Evolutionary conservation across 805 yeast genomes (phyloP), one percentile per base, ranked within the genome.

Genomic region (Yarrowia deformans): DNA sequence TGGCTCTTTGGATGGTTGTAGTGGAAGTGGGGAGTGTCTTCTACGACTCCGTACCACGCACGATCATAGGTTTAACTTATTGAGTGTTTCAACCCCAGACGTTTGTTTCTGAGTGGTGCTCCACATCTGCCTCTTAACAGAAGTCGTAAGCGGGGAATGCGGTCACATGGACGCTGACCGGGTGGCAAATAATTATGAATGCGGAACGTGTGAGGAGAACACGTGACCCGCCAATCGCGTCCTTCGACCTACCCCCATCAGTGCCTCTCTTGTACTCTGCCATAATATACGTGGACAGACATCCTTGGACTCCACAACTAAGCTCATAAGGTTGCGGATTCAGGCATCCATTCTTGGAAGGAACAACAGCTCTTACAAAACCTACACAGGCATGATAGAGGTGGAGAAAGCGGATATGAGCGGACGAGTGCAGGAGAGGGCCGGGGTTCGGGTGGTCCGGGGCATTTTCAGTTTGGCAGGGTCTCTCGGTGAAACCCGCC

Each of bases 291-390:
- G 46, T n/a, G 46, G 23, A 43, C 12, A n/a, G 13, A 29, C 54
- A 6, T 12, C 9, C 43, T 14, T 13, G 14, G 14, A 2, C 34
- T 46, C 54, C 9, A 6, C n/a, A 8, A 8, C 40, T 9, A 50
- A 32, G 16, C 23, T 52, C 32, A 12, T 18, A 54, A 54, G 60
- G 60, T 39, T 54, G 60, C 60, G 45, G 45, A 54, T 14, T 16
- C 19, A 3, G 10, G 8, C 5, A 37, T 39, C 60, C 45, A 14
- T 39, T 37, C 34, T 23, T 12, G 60, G 60, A 54, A 54, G 60
- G 60, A 19, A 54, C 8, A 54, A 39, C 35, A 37, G 60, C 60
- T 39, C 6, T 5, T 4, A 19, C 7, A 29, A 54, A 23, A 35
- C 60, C 43, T 54, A 54, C 29, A 9, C 18, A 9, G 55, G 37